Conservation (phyloP, 2,329 filamentous ascomycete species). For the Diaporthe sp. region DNA sequence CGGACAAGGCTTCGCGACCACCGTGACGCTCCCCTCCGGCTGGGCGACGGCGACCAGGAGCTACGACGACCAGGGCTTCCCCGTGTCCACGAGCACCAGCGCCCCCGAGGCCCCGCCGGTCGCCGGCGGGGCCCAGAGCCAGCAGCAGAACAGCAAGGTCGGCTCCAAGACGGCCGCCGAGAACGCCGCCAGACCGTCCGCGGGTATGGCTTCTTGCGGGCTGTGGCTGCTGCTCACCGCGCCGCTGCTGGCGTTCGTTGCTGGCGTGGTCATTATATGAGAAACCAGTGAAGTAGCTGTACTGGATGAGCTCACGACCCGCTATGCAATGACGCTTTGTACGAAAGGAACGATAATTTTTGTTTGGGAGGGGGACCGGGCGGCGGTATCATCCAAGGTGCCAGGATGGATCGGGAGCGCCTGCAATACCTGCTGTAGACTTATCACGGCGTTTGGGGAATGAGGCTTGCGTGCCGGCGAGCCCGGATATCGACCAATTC, state of each 20-base stretch:
- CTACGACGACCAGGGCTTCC: conserved; percentile 61
- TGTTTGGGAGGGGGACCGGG: background rate
- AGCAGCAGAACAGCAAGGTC: conserved; percentile 1
- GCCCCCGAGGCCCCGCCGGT: conserved; percentile 31
- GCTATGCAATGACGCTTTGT: conserved; percentile 21
- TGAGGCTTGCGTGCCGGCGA: background rate
- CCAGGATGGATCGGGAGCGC: background rate
- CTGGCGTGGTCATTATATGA: conserved; percentile 21
- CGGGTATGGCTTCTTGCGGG: background rate
- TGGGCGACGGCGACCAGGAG: conserved; percentile 52
- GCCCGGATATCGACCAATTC: background rate
- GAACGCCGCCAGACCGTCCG: background rate
- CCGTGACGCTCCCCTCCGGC: conserved; percentile 53
- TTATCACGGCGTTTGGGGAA: conserved; percentile 2
- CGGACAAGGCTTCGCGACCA: conserved; percentile 63
- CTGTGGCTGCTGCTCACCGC: conserved; percentile 12
- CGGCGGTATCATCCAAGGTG: background rate
- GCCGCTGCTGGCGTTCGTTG: background rate
- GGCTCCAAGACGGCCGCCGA: conserved; percentile 8
- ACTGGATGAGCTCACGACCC: background rate
- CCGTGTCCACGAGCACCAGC: conserved; percentile 50
- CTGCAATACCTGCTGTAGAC: background rate
- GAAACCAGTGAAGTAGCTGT: background rate
- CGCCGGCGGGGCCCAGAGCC: background rate
- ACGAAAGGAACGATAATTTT: conserved; percentile 15